Evolutionary conservation across 2,329 filamentous ascomycete genomes (phyloP), one percentile per base, ranked within the genome.

Genomic region (Talaromyces sp.): DNA sequence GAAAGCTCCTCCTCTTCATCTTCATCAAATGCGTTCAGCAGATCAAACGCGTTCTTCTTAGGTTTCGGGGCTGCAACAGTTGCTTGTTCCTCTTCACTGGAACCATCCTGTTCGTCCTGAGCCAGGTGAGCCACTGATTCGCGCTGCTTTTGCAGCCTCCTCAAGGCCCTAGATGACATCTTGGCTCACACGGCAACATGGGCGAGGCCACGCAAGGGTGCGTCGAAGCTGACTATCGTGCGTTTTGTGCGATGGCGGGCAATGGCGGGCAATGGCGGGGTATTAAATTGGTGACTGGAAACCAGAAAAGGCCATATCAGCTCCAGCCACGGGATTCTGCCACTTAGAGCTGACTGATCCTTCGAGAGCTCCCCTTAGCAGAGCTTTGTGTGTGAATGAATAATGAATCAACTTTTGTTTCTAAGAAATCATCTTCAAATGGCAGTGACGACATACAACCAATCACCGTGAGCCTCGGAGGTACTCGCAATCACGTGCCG

Each of bases 81-180:
- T n/a, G 68, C 62, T 11, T 72, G 66, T 52, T 76, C 75, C 27
- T 78, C 72, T 31, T 78, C 76, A 58, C 74, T 75, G 52, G 72
- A 74, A 53, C 74, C 73, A 64, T 77, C 67, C 7, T 68, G 66
- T 54, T 77, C 71, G 54, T 75, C 70, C 51, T 70, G 69, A 62
- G 75, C 68, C 41, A 72, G 70, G 63, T 70, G 69, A 62, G 75
- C 68, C 43, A 72, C 71, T 63, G 80, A 74, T 68, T 86, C 85
- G 61, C 81, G 81, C 76, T 86, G 83, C 64, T 81, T 81, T 69
- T 87, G 85, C 59, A 85, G 79, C 69, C 85, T 85, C 27, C 86
- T 81, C 58, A 89, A 74, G n/a, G 86, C 85, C 65, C 86, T 81
- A 19, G 85, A 85, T 50, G 86, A 88, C 86, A 89, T 88, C 48